phyloP scores from a whole-genome alignment of 164 flowering plant species.

The Annona cherimola region DNA sequence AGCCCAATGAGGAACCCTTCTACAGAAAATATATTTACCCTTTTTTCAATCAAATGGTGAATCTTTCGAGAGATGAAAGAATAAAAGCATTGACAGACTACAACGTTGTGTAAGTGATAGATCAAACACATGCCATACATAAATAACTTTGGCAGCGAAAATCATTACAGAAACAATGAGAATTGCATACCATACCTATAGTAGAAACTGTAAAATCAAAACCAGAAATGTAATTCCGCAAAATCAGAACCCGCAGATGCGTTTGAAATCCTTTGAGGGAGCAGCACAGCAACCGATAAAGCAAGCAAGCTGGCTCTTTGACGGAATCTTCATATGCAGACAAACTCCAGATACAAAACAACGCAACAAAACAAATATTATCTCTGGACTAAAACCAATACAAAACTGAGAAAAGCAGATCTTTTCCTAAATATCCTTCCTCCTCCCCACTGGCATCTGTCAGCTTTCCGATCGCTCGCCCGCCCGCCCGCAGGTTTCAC shows the following conservation, averaged over 20 bases:
- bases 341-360: background rate
- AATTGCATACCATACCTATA: background rate
- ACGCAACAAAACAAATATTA: no score
- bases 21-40: background rate
- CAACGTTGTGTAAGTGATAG: background rate
- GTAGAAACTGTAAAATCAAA: background rate
- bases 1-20: no score
- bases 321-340: conserved; percentile 11
- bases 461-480: no score
- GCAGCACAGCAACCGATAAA: background rate
- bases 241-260: no score
- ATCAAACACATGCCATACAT: background rate
- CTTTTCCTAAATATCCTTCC: conserved; percentile 2
- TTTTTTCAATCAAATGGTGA: background rate
- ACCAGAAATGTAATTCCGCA: no score
- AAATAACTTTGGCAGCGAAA: background rate
- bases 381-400: no score
- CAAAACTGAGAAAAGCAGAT: background rate
- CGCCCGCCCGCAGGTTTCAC: no score
- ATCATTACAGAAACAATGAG: conserved; percentile 4
- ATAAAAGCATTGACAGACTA: no score
- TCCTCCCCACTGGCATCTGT: background rate
- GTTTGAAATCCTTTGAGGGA: conserved; percentile 4
- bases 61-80: no score
- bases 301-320: conserved; percentile 12